A percentile compares a stretch with the other conserved stretches of the same genome.
phyloP scores from a whole-genome alignment of 257 asterid species.

The Nicotiana paniculata region DNA sequence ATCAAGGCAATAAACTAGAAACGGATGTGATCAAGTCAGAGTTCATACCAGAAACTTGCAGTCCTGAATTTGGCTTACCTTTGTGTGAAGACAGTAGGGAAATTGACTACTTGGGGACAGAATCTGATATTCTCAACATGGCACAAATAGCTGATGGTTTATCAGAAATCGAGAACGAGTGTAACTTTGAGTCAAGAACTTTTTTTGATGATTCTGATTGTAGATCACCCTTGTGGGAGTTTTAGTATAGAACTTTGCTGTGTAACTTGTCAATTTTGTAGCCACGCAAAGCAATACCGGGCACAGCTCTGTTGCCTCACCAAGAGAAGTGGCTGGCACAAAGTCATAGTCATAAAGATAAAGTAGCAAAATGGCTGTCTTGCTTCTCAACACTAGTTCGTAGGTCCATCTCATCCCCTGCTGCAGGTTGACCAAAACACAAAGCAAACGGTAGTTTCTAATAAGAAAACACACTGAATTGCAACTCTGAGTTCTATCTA shows the following conservation, averaged over 20 bases:
- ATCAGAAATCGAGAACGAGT: conserved; percentile 30
- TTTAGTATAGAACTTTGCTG: neutral
- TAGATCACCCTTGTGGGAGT: conserved; percentile 37
- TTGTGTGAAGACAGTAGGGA: conserved; percentile 16
- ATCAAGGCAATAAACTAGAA: conserved; percentile 16
- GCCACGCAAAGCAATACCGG: too few species aligned
- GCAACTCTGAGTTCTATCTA: too few species aligned
- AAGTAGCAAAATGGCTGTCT: too few species aligned
- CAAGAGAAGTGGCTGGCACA: too few species aligned
- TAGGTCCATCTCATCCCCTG: too few species aligned
- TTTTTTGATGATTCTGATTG: conserved; percentile 32
- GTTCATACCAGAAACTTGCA: conserved; percentile 16
- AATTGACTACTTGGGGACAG: conserved; percentile 32
- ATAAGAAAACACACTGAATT: too few species aligned
- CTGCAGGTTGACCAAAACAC: too few species aligned
- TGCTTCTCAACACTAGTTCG: too few species aligned
- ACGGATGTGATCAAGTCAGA: conserved; percentile 22
- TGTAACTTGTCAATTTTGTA: too few species aligned
- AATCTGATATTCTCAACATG: conserved; percentile 22
- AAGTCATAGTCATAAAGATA: too few species aligned
- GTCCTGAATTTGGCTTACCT: conserved; percentile 20
- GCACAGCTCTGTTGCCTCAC: too few species aligned
- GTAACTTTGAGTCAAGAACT: conserved; percentile 37
- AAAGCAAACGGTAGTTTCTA: too few species aligned
- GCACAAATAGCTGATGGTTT: conserved; percentile 32